phyloP scores from a whole-genome alignment of 1,139 yeast genomes.

The Meyerozyma smithsonii region DNA sequence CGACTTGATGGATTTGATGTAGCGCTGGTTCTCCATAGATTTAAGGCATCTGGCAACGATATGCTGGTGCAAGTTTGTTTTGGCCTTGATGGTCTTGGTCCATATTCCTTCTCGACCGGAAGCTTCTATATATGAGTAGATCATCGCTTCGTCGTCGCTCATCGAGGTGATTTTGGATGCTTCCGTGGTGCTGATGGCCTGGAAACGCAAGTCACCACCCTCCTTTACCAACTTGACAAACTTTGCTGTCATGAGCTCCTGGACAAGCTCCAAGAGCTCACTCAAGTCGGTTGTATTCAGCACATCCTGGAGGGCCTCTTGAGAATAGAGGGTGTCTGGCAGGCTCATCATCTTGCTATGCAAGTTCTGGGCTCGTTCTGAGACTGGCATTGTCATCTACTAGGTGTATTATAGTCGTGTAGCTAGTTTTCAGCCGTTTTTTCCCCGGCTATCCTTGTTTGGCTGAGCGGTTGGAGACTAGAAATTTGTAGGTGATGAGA shows the following conservation, averaged over 20 bases:
- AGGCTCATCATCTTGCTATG: conserved; percentile 56
- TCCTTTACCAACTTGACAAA: conserved; percentile 64
- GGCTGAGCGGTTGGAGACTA: background rate
- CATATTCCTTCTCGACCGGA: conserved; percentile 94
- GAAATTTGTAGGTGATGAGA: background rate
- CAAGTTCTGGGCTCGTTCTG: conserved; percentile 50
- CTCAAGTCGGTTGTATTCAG: conserved; percentile 28
- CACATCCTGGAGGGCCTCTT: conserved; percentile 52
- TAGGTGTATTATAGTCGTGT: background rate
- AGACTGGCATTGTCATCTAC: conserved; percentile 14
- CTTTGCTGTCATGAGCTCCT: conserved; percentile 60
- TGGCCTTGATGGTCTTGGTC: conserved; percentile 90
- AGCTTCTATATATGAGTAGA: conserved; percentile 86
- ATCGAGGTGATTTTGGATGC: conserved; percentile 70
- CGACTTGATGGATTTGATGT: conserved; percentile 84
- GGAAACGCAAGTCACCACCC: conserved; percentile 66
- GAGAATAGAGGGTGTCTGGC: conserved; percentile 48
- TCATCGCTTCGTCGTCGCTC: conserved; percentile 86
- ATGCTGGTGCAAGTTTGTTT: conserved; percentile 89
- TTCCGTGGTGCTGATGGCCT: conserved; percentile 62
- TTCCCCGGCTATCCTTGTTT: background rate
- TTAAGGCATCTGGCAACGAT: conserved; percentile 85
- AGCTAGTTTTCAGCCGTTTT: background rate
- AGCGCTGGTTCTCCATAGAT: conserved; percentile 74
- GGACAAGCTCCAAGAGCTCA: conserved; percentile 57